Conservation (phyloP, 192 early-diverging fungal species). For the Rhizophagus sp. region DNA sequence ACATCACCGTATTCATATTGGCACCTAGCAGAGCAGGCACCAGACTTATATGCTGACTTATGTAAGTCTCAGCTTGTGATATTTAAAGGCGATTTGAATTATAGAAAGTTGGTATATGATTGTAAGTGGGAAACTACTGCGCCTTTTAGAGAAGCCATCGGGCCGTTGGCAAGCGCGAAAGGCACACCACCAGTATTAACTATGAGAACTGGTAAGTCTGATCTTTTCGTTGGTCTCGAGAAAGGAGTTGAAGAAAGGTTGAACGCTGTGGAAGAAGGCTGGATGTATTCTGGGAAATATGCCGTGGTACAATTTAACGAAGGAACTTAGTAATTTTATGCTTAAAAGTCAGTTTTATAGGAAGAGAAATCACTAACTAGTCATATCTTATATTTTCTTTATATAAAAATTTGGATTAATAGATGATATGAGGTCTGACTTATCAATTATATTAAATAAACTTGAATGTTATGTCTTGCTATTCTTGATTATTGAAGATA, state of each 20-base stretch:
- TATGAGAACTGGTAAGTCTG: constrained; percentile 86
- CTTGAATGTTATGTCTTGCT: no score
- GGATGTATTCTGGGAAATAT: constrained; percentile 73
- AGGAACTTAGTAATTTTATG: background rate
- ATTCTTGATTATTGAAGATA: no score
- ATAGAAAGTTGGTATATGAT: constrained; percentile 91
- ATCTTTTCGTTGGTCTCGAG: constrained; percentile 74
- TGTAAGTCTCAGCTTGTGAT: constrained; percentile 67
- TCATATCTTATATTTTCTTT: no score
- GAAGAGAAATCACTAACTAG: no score
- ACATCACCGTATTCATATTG: constrained; percentile 81
- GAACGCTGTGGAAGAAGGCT: constrained; percentile 48
- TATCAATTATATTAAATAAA: no score
- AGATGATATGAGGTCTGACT: no score
- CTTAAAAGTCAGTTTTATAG: no score
- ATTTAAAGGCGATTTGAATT: constrained; percentile 98
- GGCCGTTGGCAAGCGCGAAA: constrained; percentile 55
- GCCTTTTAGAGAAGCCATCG: constrained; percentile 82
- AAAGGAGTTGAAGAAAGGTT: constrained; percentile 57
- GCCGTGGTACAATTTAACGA: constrained; percentile 58
- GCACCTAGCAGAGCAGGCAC: constrained; percentile 68
- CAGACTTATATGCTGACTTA: constrained; percentile 64
- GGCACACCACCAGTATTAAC: constrained; percentile 66
- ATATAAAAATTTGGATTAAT: no score
- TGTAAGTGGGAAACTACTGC: constrained; percentile 82